Base-by-base conservation (phyloP, 768 basidiomycete genomes). In the Rhizopogon vesiculosus region DNA sequence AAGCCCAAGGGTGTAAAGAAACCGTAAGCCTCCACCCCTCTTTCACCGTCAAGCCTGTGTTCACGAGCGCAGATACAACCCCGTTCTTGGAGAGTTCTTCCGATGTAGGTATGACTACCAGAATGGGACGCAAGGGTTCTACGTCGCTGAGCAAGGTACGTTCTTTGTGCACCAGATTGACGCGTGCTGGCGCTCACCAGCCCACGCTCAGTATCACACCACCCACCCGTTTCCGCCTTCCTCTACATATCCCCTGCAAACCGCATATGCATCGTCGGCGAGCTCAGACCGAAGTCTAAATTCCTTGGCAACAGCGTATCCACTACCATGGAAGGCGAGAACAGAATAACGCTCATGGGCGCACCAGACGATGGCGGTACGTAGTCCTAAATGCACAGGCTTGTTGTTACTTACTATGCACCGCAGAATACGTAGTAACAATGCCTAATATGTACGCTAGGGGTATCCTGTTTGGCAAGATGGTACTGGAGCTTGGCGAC, bases 1-100 rank as follows among this genome's bases (percentile, higher is more conserved):
- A 98, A 98, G 73, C 95, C 97, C 61, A 95, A 91, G 75, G 97
- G 94, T 52, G 97, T 98, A 58, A 99, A 99, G 88, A 99, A 99
- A 74, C 96, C 96, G 84, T 94, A 65, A 73, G 89, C 77, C 57
- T 45, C 10, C 45, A 2, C 38, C 42, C 53, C 42, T 51, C 29
- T 52, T 35, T 44, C 46, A 53, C 54, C n/a, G 46, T 50, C 52
- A 48, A 33, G 44, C 43, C 45, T 56, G 55, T 33, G 44, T 45
- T 10, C 55, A 16, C 46, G 25, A 53, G 16, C 52, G 48, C 67
- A 93, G 92, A 59, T 99, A 98, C 72, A 99, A 98, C 71, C 96
- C 97, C 42, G 82, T 97, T 16, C 85, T 98, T 9, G 97, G 97
- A 51, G 97, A 99, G 70, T 95, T 98, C 76, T 99, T 98, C 79